phyloP scores from a whole-genome alignment of 1,284 basidiomycete species.

The Tilletiopsis washingtonensis region DNA sequence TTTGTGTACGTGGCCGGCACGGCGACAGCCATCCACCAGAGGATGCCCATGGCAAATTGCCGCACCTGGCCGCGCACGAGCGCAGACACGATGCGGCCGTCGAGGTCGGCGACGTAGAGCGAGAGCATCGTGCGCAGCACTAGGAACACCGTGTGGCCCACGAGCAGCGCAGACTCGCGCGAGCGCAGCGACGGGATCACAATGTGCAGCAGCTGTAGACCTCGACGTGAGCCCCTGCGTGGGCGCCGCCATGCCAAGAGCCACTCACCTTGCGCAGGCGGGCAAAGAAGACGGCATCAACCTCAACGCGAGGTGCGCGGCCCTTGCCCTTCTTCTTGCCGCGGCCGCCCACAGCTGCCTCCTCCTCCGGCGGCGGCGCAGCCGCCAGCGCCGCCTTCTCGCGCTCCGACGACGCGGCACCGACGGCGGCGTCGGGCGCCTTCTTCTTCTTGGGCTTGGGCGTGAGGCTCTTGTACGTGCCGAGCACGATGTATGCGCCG shows the following conservation, averaged over 20 bases:
- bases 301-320: slow-evolving; percentile 52
- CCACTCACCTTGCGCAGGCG: slow-evolving; percentile 55
- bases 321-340: slow-evolving; percentile 20
- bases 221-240: neutral
- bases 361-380: slow-evolving; percentile 10
- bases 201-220: slow-evolving; percentile 60
- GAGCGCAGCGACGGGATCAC: slow-evolving; percentile 78
- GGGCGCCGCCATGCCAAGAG: neutral
- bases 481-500: slow-evolving; percentile 26
- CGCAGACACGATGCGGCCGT: slow-evolving; percentile 84
- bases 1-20: slow-evolving; percentile 80
- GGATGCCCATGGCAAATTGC: slow-evolving; percentile 75
- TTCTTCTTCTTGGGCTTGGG: slow-evolving; percentile 25
- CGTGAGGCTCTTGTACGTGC: slow-evolving; percentile 21
- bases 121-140: slow-evolving; percentile 82
- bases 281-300: slow-evolving; percentile 82
- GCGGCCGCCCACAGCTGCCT: slow-evolving; percentile 16
- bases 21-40: slow-evolving; percentile 85
- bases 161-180: slow-evolving; percentile 75
- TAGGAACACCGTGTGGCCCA: slow-evolving; percentile 79
- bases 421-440: slow-evolving; percentile 1
- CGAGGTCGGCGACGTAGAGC: slow-evolving; percentile 88
- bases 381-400: slow-evolving; percentile 3
- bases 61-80: slow-evolving; percentile 78
- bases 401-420: slow-evolving; percentile 8